These are phyloP conservation scores for Somion occarium DNA, from an alignment of 1,284 basidiomycete species.

Conservation along the genomic window DNA sequence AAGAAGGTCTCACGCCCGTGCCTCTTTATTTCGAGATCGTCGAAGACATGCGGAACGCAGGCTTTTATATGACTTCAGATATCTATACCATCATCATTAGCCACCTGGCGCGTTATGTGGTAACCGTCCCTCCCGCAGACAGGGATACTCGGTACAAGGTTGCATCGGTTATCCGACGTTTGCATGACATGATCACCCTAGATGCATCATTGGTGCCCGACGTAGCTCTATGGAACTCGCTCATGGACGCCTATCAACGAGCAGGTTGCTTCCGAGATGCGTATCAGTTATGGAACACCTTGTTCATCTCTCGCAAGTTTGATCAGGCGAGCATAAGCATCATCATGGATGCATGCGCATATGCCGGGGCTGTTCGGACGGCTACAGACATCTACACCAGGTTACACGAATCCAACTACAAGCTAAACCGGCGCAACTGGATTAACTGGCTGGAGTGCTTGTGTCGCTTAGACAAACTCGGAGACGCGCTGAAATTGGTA, in stretches of 20 bases:
- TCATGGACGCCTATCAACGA: constrained; percentile 89
- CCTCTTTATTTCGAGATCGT: constrained; percentile 75
- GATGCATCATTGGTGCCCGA: constrained; percentile 77
- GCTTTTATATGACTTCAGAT: constrained; percentile 50
- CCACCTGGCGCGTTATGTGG: constrained; percentile 44
- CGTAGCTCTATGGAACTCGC: constrained; percentile 74
- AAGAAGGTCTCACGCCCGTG: constrained; percentile 26
- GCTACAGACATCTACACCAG: constrained; percentile 50
- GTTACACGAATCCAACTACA: constrained; percentile 46
- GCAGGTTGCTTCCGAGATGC: constrained; percentile 68
- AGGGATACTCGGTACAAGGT: constrained; percentile 31
- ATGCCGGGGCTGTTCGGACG: constrained; percentile 44
- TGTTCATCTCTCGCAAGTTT: constrained; percentile 54
- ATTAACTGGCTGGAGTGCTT: constrained; percentile 85
- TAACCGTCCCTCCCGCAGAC: constrained; percentile 21
- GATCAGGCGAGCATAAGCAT: constrained; percentile 73
- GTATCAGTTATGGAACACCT: constrained; percentile 77
- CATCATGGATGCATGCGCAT: constrained; percentile 81
- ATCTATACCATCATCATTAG: constrained; percentile 75
- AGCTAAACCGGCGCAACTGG: constrained; percentile 64
- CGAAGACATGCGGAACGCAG: constrained; percentile 74
- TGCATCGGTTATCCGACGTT: constrained; percentile 50
- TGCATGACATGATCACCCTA: constrained; percentile 76
- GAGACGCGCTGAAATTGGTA: constrained; percentile 65
- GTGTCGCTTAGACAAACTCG: constrained; percentile 62